Evolutionary conservation across 179 eudicot species (phyloP).

Genomic region (Spinacia oleracea): DNA sequence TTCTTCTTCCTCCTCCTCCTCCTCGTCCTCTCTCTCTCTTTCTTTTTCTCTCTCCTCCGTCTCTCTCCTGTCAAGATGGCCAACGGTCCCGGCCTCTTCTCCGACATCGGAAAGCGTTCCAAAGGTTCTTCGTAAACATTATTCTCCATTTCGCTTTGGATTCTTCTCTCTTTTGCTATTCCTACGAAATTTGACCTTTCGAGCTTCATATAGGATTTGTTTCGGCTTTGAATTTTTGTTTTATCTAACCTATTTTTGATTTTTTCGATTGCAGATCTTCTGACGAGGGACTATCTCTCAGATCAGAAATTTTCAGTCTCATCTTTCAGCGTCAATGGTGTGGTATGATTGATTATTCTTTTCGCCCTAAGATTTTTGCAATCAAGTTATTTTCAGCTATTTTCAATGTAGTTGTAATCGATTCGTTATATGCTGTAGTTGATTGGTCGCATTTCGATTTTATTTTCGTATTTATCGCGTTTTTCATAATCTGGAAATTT

Average conservation of each 20-base stretch:
- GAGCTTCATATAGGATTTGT: background rate
- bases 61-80: conserved; percentile 42
- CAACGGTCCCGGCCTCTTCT: conserved; percentile 87
- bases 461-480: background rate
- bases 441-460: background rate
- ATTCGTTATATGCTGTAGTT: background rate
- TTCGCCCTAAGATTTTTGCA: background rate
- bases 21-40: conserved; percentile 18
- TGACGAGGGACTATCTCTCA: conserved; percentile 66
- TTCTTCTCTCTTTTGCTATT: background rate
- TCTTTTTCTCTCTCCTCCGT: conserved; percentile 17
- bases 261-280: conserved; percentile 62
- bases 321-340: conserved; percentile 72
- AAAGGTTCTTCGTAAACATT: conserved; percentile 56
- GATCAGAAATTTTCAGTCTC: conserved; percentile 90
- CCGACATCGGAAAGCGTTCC: conserved; percentile 91
- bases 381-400: background rate
- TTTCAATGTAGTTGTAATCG: background rate
- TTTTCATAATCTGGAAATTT: background rate
- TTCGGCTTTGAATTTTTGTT: background rate
- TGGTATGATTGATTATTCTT: conserved; percentile 43
- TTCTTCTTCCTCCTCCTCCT: background rate
- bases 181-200: too few species aligned
- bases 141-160: too few species aligned
- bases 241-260: background rate